Conservation (phyloP, 2,329 filamentous ascomycete species). For the Furcasterigmium sp. region DNA sequence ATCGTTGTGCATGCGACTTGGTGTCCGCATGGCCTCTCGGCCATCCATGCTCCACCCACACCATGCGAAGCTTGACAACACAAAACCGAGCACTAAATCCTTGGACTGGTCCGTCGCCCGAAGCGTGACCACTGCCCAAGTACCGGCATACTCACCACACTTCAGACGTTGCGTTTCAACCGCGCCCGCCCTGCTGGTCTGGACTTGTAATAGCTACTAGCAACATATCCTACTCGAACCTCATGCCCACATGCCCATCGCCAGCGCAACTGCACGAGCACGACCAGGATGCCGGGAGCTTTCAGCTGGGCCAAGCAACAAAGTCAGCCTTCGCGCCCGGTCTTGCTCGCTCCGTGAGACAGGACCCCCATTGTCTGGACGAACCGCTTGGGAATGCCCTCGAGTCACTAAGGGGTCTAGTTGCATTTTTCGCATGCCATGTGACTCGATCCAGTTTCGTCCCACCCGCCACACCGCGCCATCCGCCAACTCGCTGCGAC, state of each 20-base stretch:
- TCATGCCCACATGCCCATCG: too few species aligned
- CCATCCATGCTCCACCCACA: neutral
- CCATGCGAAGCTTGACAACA: conserved; percentile 3
- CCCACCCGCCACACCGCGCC: conserved; percentile 1
- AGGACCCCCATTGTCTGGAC: neutral
- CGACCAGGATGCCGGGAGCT: too few species aligned
- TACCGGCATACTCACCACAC: conserved; percentile 2
- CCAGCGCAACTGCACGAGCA: too few species aligned
- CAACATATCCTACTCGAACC: too few species aligned
- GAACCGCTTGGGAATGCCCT: neutral
- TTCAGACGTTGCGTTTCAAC: neutral
- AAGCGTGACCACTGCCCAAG: neutral
- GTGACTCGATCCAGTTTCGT: conserved; percentile 2
- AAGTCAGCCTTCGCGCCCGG: neutral
- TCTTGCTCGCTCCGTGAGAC: neutral
- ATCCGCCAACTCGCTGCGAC: neutral
- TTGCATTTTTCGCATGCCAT: conserved; percentile 3
- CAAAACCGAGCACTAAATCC: conserved; percentile 4
- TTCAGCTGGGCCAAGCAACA: neutral
- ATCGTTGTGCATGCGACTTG: neutral
- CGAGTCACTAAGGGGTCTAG: conserved; percentile 3
- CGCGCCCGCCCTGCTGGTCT: too few species aligned
- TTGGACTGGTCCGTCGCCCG: neutral
- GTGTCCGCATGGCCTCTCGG: neutral
- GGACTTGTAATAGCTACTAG: too few species aligned